phyloP scores from a whole-genome alignment of 164 flowering plant genomes.

The Brasenia schreberi region DNA sequence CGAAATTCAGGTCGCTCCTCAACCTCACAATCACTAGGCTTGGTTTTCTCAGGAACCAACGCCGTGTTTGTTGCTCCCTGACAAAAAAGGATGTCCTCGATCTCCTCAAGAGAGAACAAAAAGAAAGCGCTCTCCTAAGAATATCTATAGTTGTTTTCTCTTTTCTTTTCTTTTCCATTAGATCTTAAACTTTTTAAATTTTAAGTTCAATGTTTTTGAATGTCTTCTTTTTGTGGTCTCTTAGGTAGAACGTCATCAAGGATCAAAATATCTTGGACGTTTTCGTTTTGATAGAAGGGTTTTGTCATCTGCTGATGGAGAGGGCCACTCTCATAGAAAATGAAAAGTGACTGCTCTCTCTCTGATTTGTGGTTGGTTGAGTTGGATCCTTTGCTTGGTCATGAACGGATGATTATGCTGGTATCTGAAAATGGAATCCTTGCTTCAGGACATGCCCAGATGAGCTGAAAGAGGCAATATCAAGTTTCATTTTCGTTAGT shows the following conservation, averaged over 20 bases:
- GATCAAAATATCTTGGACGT: conserved; percentile 65
- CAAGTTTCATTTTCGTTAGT: conserved; percentile 53
- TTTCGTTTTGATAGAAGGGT: conserved; percentile 36
- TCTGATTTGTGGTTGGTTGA: neutral
- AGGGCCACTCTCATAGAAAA: conserved; percentile 20
- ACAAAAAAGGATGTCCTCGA: conserved; percentile 51
- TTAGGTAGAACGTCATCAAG: conserved; percentile 65
- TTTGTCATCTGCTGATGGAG: conserved; percentile 34
- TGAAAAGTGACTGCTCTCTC: conserved; percentile 20
- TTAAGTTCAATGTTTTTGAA: neutral
- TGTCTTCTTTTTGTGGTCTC: neutral
- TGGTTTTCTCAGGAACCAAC: conserved; percentile 57
- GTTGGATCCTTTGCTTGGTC: neutral
- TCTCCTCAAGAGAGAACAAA: conserved; percentile 49
- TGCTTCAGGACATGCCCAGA: conserved; percentile 40
- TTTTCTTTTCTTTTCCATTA: neutral
- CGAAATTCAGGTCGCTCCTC: conserved; percentile 31
- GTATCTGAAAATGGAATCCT: neutral
- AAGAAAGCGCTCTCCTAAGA: conserved; percentile 66
- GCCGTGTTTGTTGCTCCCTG: conserved; percentile 28
- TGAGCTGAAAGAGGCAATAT: conserved; percentile 57
- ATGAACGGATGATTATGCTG: neutral
- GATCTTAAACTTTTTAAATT: neutral
- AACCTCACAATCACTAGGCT: conserved; percentile 44
- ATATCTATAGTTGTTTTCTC: conserved; percentile 18